phyloP scores from a whole-genome alignment of 371 early-diverging fungal species.

The Mucor circinelloides region DNA sequence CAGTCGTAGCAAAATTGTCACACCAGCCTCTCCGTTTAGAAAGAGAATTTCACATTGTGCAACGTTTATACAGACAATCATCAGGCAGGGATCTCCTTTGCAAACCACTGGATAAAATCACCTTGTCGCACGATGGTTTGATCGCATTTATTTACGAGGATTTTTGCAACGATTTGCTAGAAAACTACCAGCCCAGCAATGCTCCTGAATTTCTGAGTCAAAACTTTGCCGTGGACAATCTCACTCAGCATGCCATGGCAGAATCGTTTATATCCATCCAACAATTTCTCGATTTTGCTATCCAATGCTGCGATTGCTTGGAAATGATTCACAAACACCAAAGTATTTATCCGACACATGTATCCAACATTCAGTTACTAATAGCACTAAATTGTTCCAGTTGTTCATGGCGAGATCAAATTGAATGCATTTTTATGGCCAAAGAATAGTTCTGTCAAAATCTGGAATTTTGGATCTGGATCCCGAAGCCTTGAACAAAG shows the following conservation, averaged over 20 bases:
- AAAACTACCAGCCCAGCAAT: conserved; percentile 27
- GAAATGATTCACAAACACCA: conserved; percentile 49
- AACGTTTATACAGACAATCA: conserved; percentile 37
- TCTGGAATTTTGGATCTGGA: conserved; percentile 52
- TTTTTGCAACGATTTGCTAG: conserved; percentile 37
- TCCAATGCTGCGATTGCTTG: conserved; percentile 51
- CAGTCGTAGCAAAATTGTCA: conserved; percentile 50
- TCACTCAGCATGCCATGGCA: background rate
- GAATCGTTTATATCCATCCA: conserved; percentile 17
- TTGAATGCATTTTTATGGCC: conserved; percentile 49
- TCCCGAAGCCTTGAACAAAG: conserved; percentile 44
- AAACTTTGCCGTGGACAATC: background rate
- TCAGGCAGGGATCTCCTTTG: conserved; percentile 34
- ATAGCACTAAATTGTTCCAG: conserved; percentile 13
- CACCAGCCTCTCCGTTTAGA: conserved; percentile 46
- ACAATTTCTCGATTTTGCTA: conserved; percentile 43
- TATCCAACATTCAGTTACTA: background rate
- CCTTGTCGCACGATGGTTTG: conserved; percentile 25
- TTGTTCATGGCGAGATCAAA: conserved; percentile 52
- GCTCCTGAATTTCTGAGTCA: conserved; percentile 14
- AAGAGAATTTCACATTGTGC: conserved; percentile 50
- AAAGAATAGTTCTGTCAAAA: conserved; percentile 26
- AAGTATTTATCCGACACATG: conserved; percentile 24
- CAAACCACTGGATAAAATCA: conserved; percentile 43
- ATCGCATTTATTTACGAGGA: conserved; percentile 45